Base-by-base conservation (phyloP, 2,329 filamentous ascomycete genomes). In the Colletotrichum spinosum region DNA sequence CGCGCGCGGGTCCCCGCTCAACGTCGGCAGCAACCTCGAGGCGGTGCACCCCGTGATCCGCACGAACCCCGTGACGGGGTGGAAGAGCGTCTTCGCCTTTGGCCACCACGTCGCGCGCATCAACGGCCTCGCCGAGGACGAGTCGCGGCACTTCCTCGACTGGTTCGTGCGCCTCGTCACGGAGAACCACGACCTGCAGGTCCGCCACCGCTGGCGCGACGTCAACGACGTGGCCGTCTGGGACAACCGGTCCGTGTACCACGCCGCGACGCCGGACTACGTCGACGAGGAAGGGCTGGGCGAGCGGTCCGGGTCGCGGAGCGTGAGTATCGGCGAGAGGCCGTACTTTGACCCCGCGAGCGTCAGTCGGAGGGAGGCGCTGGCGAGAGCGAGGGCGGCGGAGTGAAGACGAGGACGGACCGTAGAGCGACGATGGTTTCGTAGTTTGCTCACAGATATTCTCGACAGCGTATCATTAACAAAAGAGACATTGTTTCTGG, bases 11-110 rank as follows among this genome's bases (percentile, higher is more conserved):
- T 76, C 82, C 0, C 84, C 84, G 0, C 80, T 82, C 65, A 87
- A 87, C 66, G 71, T 83, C 3, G 85, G 84, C 50, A 72, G 75
- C 3, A 71, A 77, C 2, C 78, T 87, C 64, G 78, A 80, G 60
- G 83, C 84, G 15, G 71, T 83, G 4, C 85, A 88, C 72, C 85
- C 85, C 0, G 82, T 88, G 4, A 73, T 88, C 33, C 81, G 85
- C 45, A 87, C 85, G 9, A 87, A 88, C 72, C 85, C 85, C 0
- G 84, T 88, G 0, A 87, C 84, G 0, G 85, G 85, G 2, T 88
- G 85, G 85, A 86, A 86, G 73, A 81, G 77, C 45, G 72, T 87
- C 38, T 87, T 86, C 68, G 82, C 83, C 2, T 78, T 85, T 1
- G 84, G 84, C 11, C 79, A 80, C 17, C 83, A 86, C 70, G 81